Base-by-base conservation (phyloP, 148 eudicot genomes). In the Vaccinium darrowii region DNA sequence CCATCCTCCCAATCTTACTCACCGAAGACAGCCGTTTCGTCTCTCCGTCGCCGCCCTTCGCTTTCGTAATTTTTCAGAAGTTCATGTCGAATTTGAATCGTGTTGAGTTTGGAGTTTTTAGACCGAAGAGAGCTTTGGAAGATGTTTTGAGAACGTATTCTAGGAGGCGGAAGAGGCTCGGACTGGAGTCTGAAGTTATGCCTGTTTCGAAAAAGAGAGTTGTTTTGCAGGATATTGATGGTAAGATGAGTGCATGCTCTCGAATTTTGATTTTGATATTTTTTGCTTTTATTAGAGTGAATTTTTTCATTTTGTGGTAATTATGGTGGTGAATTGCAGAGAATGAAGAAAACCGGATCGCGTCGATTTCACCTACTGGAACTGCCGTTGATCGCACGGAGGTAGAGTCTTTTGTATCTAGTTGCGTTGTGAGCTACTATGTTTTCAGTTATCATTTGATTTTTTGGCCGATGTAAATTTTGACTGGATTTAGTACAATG, bases 1-100 rank as follows among this genome's bases (percentile, higher is more conserved):
- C 86, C n/a, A 82, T 95, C 65, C 92, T 91, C 75, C 98, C 97
- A 25, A 80, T 95, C 43, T 74, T 69, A 13, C 76, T 93, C 25
- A 85, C 84, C 21, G 60, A 43, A 43, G 5, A 25, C 33, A 82
- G 80, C 78, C 81, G 53, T 3, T 76, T 90, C 54, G 90, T 95
- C 13, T 76, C 88, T 65, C 84, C 89, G 0, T 93, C 95, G 7
- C 49, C 39, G 18, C 47, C 6, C 6, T 83, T 67, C 18, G 92
- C 89, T 13, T 84, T 86, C 16, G 63, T 15, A 0, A 89, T 90
- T 81, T 63, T 90, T 13, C 88, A 82, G 0, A 81, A 83, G 63
- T 87, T 92, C 57, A 5, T 88, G 23, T 81, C 89, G 27, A 58
- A 62, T 88, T 89, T 85, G 79, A 65, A 36, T 72, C 86, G 39